Conservation (phyloP, 345 rosid genomes). For the Turnera subulata region DNA sequence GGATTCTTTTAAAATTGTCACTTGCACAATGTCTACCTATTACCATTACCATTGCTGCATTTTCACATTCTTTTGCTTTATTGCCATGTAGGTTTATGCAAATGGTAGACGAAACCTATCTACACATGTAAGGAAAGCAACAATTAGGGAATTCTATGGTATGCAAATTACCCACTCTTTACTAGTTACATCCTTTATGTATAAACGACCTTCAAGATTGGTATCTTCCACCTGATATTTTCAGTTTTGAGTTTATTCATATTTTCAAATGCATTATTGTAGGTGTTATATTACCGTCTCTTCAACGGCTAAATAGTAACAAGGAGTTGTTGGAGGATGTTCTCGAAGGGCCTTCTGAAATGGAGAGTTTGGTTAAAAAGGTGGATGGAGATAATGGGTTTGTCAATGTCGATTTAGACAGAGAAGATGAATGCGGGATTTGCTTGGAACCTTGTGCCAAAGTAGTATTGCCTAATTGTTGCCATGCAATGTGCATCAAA, state of each 20-base stretch:
- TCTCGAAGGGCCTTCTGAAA: constrained; percentile 20
- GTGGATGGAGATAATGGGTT: constrained; percentile 42
- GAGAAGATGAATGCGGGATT: constrained; percentile 97
- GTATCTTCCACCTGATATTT: background rate
- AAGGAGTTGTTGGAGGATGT: constrained; percentile 41
- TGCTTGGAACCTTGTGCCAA: constrained; percentile 96
- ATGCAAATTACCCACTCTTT: constrained; percentile 10
- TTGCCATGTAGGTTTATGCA: constrained; percentile 46
- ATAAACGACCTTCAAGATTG: background rate
- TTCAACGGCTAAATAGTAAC: constrained; percentile 60
- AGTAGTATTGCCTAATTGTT: constrained; percentile 88
- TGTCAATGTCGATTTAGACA: constrained; percentile 51
- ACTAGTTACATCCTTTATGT: too few relatives aligned
- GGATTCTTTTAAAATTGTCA: background rate
- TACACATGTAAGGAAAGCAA: constrained; percentile 77
- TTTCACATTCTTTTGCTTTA: constrained; percentile 8
- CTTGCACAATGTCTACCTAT: background rate
- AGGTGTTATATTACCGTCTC: constrained; percentile 91
- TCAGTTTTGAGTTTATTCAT: too few relatives aligned
- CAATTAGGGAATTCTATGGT: constrained; percentile 87
- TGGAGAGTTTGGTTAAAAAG: constrained; percentile 36
- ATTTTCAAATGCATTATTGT: constrained; percentile 9
- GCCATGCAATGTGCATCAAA: constrained; percentile 95
- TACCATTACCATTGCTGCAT: constrained; percentile 2
- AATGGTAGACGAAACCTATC: constrained; percentile 53